Conservation (phyloP, 345 rosid genomes). For the Camelina neglecta region DNA sequence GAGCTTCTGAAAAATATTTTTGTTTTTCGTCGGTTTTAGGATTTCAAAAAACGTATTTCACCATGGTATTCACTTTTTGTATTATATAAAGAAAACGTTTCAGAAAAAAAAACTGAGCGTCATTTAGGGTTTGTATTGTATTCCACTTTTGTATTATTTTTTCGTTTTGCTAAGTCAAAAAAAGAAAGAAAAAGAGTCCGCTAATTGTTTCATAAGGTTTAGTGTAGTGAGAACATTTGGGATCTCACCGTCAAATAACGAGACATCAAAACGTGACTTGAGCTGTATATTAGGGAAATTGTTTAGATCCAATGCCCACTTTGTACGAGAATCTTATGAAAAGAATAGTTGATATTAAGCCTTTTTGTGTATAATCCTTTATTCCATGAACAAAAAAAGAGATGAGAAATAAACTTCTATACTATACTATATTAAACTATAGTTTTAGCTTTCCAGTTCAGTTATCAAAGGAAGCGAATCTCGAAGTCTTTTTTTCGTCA, state of each 20-base stretch:
- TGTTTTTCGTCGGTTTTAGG: too few species aligned
- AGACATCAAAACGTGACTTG: conserved; percentile 38
- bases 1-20: too few species aligned
- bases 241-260: conserved; percentile 13
- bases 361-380: conserved; percentile 13
- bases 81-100: too few species aligned
- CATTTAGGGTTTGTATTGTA: too few species aligned
- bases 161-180: background rate
- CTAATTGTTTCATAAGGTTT: background rate
- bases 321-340: conserved; percentile 32
- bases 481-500: conserved; percentile 28
- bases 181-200: background rate
- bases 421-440: background rate
- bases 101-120: too few species aligned
- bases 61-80: too few species aligned
- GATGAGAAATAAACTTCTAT: background rate
- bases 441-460: conserved; percentile 22
- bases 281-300: conserved; percentile 26
- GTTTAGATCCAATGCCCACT: conserved; percentile 35
- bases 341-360: background rate
- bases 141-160: too few species aligned
- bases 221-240: conserved; percentile 12
- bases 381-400: background rate
- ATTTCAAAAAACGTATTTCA: too few species aligned
- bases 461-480: conserved; percentile 42